These are phyloP conservation scores for Sarocladiaceae sp. DNA, from an alignment of 2,329 filamentous ascomycete genomes.

Conservation along the genomic window DNA sequence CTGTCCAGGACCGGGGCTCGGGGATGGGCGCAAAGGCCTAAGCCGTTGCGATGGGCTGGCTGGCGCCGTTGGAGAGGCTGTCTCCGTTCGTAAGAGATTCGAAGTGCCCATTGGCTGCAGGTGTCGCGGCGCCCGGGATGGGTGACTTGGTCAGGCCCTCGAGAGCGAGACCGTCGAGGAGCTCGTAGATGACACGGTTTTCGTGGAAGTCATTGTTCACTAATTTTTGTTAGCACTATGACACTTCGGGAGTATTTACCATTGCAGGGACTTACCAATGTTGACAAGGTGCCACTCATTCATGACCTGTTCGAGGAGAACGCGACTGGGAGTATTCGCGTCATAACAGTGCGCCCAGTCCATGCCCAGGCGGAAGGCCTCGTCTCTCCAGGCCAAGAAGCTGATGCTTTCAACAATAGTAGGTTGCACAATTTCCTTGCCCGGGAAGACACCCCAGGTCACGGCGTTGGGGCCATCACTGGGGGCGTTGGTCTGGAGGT, in stretches of 20 bases:
- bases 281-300: conserved; percentile 91
- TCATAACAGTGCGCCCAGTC: conserved; percentile 95
- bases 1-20: neutral
- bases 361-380: conserved; percentile 84
- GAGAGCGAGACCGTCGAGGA: conserved; percentile 75
- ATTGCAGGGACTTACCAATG: conserved; percentile 59
- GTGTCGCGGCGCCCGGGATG: conserved; percentile 22
- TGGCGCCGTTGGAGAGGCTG: conserved; percentile 12
- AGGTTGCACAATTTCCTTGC: conserved; percentile 98
- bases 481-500: conserved; percentile 76
- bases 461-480: conserved; percentile 92
- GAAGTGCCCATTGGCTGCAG: conserved; percentile 14
- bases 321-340: conserved; percentile 65
- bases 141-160: conserved; percentile 48
- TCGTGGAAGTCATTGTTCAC: conserved; percentile 98
- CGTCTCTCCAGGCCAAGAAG: conserved; percentile 97
- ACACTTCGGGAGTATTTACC: conserved; percentile 8
- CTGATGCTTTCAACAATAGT: conserved; percentile 98
- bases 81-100: conserved; percentile 9
- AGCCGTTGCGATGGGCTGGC: conserved; percentile 10
- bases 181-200: conserved; percentile 70
- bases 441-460: conserved; percentile 98
- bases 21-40: neutral
- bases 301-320: conserved; percentile 77
- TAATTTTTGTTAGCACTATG: too few species aligned